These are phyloP conservation scores for Chlamydomonas schloesseri DNA, from an alignment of 139 green algal species.

Conservation along the genomic window DNA sequence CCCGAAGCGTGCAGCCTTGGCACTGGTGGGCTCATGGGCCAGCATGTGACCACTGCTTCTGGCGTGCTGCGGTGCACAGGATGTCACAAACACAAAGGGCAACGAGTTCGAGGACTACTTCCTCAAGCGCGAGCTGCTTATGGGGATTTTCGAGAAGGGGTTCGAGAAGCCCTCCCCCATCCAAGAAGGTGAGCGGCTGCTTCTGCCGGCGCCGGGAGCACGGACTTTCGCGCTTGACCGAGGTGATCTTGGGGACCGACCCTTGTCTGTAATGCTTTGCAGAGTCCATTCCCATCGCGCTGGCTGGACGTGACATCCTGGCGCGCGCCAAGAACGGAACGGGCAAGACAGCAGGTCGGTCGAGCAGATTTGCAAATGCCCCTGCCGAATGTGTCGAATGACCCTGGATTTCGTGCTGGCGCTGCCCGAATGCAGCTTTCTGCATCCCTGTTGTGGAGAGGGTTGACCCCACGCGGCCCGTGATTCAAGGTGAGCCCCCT, in stretches of 20 bases:
- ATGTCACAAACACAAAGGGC: conserved; percentile 98
- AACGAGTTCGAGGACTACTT: conserved; percentile 99
- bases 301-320: conserved; percentile 97
- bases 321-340: conserved; percentile 99
- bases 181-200: conserved; percentile 57
- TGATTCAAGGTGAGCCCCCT: conserved; percentile 89
- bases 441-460: conserved; percentile 97
- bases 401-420: too few species aligned
- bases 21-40: background rate
- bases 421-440: conserved; percentile 78
- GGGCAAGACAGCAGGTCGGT: conserved; percentile 92
- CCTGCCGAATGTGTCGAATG: background rate
- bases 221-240: background rate
- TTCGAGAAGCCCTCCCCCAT: conserved; percentile 96
- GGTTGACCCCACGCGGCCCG: conserved; percentile 87
- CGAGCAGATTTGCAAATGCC: background rate
- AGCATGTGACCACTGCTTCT: background rate
- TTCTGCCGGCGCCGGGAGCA: too few species aligned
- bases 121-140: conserved; percentile 96
- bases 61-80: conserved; percentile 70
- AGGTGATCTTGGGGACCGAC: background rate
- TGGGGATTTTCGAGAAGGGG: conserved; percentile 99
- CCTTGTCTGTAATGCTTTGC: background rate
- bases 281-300: conserved; percentile 98
- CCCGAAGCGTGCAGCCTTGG: background rate